Evolutionary conservation across 2,329 filamentous ascomycete genomes (phyloP), one percentile per base, ranked within the genome.

Genomic region (Fusarium solani-melongenae): DNA sequence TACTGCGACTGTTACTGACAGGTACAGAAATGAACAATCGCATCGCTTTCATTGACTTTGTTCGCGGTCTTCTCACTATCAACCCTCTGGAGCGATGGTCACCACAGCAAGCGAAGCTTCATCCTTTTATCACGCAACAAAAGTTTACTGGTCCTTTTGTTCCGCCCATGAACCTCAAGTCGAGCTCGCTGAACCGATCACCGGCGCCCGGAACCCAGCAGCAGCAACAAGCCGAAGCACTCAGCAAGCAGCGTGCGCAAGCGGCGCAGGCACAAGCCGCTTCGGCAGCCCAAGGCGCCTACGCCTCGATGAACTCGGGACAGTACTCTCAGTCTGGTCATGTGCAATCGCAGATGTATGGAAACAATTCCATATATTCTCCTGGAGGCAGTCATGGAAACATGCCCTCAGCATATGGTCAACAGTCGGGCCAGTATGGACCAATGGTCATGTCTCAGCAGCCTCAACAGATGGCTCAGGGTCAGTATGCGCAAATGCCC

Each of bases 71-170:
- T 41, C 86, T 99, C 66, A 97, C 93, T 69, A 97, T 98, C 81
- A 99, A 98, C 80, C 96, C 96, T 4, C 88, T 99, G 36, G 96
- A 99, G 83, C 88, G 96, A 81, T 99, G 96, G 96, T 98, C 96
- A 5, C 96, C 96, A 8, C 96, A 98, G 79, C 96, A 99, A 84
- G 96, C 96, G 36, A 98, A 98, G 81, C 86, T 98, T 68, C 96
- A 99, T 81, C 96, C 96, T 0, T 99, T 99, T 83, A 99, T 99
- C 80, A 99, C 96, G 1, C 96, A 99, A 81, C 93, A 97, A 80
- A 99, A 98, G 85, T 99, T 93, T 81, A 98, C 95, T 0, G 95
- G 95, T 1, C 95, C 95, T 5, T 99, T 99, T 80, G 94, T 98
- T 56, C 96, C 96, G 10, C 96, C 96, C 3, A 98, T 98, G 95